These are phyloP conservation scores for Candida ficus DNA, from an alignment of 805 yeast genomes.

Conservation along the genomic window DNA sequence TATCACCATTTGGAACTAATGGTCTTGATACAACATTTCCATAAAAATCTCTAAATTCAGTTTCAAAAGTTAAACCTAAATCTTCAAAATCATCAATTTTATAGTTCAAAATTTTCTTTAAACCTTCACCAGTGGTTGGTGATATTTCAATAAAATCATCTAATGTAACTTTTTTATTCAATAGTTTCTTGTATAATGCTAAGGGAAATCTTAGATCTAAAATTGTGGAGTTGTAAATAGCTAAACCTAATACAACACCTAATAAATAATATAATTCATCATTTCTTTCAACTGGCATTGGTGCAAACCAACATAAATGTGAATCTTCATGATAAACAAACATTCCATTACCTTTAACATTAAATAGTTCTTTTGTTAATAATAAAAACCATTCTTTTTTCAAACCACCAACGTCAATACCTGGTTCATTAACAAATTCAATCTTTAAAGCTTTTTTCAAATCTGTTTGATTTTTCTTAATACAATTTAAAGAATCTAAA, in stretches of 20 bases:
- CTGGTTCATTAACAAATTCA: constrained; percentile 84
- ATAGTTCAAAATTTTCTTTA: constrained; percentile 42
- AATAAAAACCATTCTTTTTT: constrained; percentile 90
- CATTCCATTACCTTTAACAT: constrained; percentile 55
- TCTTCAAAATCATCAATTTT: constrained; percentile 40
- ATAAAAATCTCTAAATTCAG: constrained; percentile 43
- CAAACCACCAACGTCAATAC: constrained; percentile 93
- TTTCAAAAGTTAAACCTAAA: constrained; percentile 59
- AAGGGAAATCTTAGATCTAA: constrained; percentile 74
- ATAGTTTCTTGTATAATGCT: constrained; percentile 69
- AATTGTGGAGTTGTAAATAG: constrained; percentile 85
- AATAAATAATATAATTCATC: constrained; percentile 64
- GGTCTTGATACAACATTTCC: constrained; percentile 41
- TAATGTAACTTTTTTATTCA: constrained; percentile 48
- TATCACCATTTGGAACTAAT: constrained; percentile 55
- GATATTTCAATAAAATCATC: constrained; percentile 64
- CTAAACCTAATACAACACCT: constrained; percentile 85
- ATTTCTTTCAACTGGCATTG: constrained; percentile 36
- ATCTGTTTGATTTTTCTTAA: constrained; percentile 50
- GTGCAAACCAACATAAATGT: constrained; percentile 68
- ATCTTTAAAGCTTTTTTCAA: constrained; percentile 71
- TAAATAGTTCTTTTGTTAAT: constrained; percentile 64
- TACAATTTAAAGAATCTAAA: constrained; percentile 66
- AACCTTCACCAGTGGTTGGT: constrained; percentile 58
- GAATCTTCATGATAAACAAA: constrained; percentile 66